Evolutionary conservation across 768 basidiomycete genomes (phyloP), one percentile per base, ranked within the genome.

Genomic region (Psilocybe sp.): DNA sequence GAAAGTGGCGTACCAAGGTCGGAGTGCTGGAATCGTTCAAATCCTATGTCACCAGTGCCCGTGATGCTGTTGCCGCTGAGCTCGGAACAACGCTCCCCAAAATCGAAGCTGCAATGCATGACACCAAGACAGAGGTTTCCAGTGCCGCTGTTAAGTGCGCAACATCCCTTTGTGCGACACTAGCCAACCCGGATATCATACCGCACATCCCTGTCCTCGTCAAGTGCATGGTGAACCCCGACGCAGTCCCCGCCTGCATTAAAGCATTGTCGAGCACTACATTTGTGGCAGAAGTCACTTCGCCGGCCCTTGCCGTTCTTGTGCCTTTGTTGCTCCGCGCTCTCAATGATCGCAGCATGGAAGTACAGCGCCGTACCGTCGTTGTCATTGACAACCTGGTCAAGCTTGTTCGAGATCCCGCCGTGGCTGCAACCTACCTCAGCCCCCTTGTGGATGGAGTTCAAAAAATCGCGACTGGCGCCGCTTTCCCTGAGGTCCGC

Each of bases 401-500:
- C 69, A 98, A 98, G 71, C 89, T 98, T 53, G 96, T 98, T 37
- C 88, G 96, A 55, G 84, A 95, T 60, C 88, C 91, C 2, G 84
- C 79, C 52, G 82, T 98, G 35, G 96, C 96, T 44, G 95, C 94
- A 3, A 79, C 79, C 32, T 94, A 98, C 68, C 81, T 95, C 32
- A 87, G 87, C 55, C 77, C 86, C 36, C 83, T 98, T 37, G 87
- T 96, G 4, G 88, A 91, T 32, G 93, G 95, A 50, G 92, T 96
- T 14, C 82, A 90, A 62, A 90, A 88, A 68, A 92, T 98, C 57
- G 89, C 89, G 11, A 83, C 84, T 48, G 81, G 87, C 14, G 95
- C 95, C 47, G 92, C 95, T 20, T 98, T 98, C 78, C 96, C 96
- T 46, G 96, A 98, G 85, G 87, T 97, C 59, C 89, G 94, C 50